Evolutionary conservation across 495 filamentous ascomycete species (phyloP).

Genomic region (Tetracladium marchalianum): DNA sequence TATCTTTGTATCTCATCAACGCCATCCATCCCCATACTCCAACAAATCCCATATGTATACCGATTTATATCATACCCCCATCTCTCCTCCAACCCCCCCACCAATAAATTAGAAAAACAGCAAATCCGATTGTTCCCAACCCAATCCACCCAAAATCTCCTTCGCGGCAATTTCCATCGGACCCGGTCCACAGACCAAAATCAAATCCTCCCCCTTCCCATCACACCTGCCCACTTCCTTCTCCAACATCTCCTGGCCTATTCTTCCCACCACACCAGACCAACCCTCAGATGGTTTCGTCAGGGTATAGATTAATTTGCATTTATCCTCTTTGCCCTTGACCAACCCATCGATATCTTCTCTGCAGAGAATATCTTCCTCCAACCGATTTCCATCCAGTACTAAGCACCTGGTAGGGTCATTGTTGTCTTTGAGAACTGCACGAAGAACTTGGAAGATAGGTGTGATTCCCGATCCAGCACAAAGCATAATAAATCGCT

Average conservation of each 20-base stretch:
- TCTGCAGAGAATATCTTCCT: conserved; percentile 78
- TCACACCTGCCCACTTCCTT: conserved; percentile 40
- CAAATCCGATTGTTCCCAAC: conserved; percentile 73
- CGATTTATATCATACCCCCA: too few relatives aligned
- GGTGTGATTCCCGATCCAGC: conserved; percentile 87
- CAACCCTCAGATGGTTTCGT: conserved; percentile 54
- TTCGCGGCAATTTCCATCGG: conserved; percentile 63
- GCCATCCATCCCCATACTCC: too few relatives aligned
- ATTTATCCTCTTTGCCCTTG: conserved; percentile 39
- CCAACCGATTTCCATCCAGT: conserved; percentile 67
- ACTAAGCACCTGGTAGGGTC: conserved; percentile 59
- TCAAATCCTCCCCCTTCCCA: conserved; percentile 45
- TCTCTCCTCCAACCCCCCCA: neutral
- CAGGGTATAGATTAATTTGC: conserved; percentile 62
- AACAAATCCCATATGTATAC: too few relatives aligned
- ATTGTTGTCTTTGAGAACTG: conserved; percentile 41
- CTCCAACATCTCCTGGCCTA: conserved; percentile 51
- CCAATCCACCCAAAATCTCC: conserved; percentile 50
- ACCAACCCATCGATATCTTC: conserved; percentile 62
- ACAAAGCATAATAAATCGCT: conserved; percentile 79
- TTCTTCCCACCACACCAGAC: conserved; percentile 61
- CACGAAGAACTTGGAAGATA: conserved; percentile 79
- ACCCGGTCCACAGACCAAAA: conserved; percentile 77
- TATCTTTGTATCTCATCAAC: too few relatives aligned
- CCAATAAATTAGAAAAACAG: conserved; percentile 58